Percentiles rank a stretch among this genome's conserved stretches.
These are phyloP conservation scores for Leccinum proliferum DNA, from an alignment of 1,284 basidiomycete species.

Conservation along the genomic window DNA sequence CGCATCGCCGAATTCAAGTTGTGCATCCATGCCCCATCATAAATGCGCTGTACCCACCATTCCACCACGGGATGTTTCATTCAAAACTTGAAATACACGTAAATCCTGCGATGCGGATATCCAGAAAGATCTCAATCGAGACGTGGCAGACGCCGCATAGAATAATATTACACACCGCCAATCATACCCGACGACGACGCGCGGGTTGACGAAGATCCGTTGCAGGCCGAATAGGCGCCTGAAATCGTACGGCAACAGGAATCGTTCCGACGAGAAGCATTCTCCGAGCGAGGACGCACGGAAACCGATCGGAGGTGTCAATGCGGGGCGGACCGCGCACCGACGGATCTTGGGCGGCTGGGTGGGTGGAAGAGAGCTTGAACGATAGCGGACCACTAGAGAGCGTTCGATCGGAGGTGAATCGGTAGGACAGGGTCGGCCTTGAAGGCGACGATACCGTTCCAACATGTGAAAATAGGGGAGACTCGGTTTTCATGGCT, in stretches of 20 bases:
- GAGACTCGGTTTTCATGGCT: conserved; percentile 34
- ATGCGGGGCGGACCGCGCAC: conserved; percentile 24
- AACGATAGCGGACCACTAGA: conserved; percentile 21
- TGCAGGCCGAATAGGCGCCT: conserved; percentile 39
- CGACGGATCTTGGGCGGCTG: conserved; percentile 11
- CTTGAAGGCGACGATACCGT: conserved; percentile 48
- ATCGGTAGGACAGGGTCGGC: conserved; percentile 41
- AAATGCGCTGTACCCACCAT: conserved; percentile 40
- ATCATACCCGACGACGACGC: conserved; percentile 19
- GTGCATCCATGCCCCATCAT: conserved; percentile 36
- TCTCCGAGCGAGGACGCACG: conserved; percentile 35
- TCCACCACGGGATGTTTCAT: conserved; percentile 37
- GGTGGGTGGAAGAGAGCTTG: conserved; percentile 13
- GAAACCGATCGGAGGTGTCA: conserved; percentile 39
- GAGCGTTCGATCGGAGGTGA: conserved; percentile 28
- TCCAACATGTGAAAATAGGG: conserved; percentile 56
- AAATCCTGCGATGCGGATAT: conserved; percentile 25
- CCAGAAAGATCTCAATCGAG: background rate
- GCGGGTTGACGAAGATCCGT: conserved; percentile 22
- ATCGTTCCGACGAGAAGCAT: conserved; percentile 51
- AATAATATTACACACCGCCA: conserved; percentile 13
- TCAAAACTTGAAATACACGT: conserved; percentile 42
- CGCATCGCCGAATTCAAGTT: conserved; percentile 25
- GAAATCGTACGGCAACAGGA: conserved; percentile 52
- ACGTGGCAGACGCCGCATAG: background rate